A percentile compares a stretch with the other conserved stretches of the same genome.
Evolutionary conservation across 148 eudicot genomes (phyloP).

Genomic region (Chenopodium album): DNA sequence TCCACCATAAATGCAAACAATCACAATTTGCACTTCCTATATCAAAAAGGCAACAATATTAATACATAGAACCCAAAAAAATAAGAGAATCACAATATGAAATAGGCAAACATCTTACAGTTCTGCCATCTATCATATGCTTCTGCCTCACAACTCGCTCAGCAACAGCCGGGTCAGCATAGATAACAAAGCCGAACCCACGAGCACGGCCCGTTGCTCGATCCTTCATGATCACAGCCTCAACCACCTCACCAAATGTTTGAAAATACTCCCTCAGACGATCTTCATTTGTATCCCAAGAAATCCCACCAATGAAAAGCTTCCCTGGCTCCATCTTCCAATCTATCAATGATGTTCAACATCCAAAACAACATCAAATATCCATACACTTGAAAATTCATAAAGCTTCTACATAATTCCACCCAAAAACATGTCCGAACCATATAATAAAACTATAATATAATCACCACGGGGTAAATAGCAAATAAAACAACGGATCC

Average conservation of each 20-base stretch:
- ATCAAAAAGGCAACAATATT: not conserved
- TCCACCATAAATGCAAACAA: not conserved
- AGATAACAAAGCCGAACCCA: conserved; percentile 95
- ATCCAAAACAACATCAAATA: conserved; percentile 2
- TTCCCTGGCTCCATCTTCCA: conserved; percentile 90
- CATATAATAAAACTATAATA: not conserved
- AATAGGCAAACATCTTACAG: conserved; percentile 47
- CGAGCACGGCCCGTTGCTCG: conserved; percentile 95
- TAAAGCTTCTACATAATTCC: conserved; percentile 5
- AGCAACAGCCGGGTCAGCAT: conserved; percentile 80
- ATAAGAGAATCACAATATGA: not conserved
- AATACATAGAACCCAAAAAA: not conserved
- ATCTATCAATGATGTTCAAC: conserved; percentile 31
- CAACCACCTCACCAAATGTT: conserved; percentile 84
- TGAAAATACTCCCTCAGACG: conserved; percentile 81
- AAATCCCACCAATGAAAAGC: conserved; percentile 96
- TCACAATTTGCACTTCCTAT: conserved; percentile 4
- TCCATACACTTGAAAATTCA: not conserved
- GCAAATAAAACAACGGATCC: conserved; percentile 16
- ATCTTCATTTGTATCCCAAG: conserved; percentile 98
- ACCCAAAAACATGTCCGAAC: not conserved
- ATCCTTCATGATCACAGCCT: conserved; percentile 99
- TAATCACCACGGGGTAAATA: not conserved
- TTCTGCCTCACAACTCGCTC: conserved; percentile 87
- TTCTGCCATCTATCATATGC: conserved; percentile 87